Evolutionary conservation across 805 yeast species (phyloP), one percentile per base, ranked within the genome.

Genomic region (Wickerhamiella brachini): DNA sequence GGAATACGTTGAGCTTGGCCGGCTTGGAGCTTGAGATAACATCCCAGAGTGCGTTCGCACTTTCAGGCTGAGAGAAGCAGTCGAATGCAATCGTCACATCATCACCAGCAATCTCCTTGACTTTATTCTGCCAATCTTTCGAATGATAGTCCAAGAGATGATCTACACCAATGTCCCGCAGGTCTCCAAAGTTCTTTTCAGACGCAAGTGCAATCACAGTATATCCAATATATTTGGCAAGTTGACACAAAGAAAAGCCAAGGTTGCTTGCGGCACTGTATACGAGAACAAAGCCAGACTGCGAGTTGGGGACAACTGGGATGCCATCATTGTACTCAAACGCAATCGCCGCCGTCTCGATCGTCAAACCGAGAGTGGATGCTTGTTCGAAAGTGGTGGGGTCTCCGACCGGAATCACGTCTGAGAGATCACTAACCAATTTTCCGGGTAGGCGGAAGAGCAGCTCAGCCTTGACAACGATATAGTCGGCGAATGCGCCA

Each of bases 401-500:
- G 0, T 59, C 56, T 12, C 75, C 77, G 22, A 67, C 56, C 38
- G 72, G 66, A 29, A 66, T 48, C 6, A 61, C 64, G n/a, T 58
- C 62, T 1, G 64, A 53, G 15, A 49, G 18, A 29, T 55, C 49
- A 51, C 56, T 22, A 43, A 54, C 51, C 49, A 59, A 55, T 21
- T 60, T 51, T 5, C 46, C 38, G 49, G 62, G 53, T 53, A 59
- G 50, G 53, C 53, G 48, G 61, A 73, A 54, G 24, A 72, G 57
- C 24, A 59, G 56, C 48, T 52, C 64, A 49, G 68, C 76, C 56
- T 59, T 70, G 46, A 64, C 70, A 23, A 68, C 60, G 24, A 69
- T 70, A 57, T 79, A 77, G 53, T 81, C 78, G 41, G 79, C 76
- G 62, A 80, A 83, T 0, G 77, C 76, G 49, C 89, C 89, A 50